A percentile compares a stretch with the other conserved stretches of the same genome.
These are phyloP conservation scores for Ramaria sp. DNA, from an alignment of 768 basidiomycete species.

Conservation along the genomic window DNA sequence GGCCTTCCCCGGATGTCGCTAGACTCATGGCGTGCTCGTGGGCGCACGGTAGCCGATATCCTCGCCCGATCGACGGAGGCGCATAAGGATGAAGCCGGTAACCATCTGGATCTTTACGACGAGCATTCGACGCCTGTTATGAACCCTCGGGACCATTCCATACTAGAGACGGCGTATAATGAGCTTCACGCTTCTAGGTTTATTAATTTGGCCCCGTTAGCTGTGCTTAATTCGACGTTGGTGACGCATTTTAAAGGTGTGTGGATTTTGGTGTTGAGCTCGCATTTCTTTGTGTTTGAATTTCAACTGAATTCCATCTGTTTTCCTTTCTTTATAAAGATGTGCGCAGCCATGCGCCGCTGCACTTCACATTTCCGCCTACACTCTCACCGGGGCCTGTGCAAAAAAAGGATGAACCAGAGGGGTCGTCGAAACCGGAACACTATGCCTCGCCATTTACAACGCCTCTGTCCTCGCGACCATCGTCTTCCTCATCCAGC, in stretches of 20 bases:
- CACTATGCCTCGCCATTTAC: background rate
- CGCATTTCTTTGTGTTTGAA: background rate
- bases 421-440: background rate
- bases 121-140: slow-evolving; percentile 18
- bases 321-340: slow-evolving; percentile 26
- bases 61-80: background rate
- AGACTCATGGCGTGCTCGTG: background rate
- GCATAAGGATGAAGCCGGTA: background rate
- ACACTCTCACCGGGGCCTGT: slow-evolving; percentile 17
- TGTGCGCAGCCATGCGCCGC: slow-evolving; percentile 54
- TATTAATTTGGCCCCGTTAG: slow-evolving; percentile 56
- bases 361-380: slow-evolving; percentile 50
- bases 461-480: background rate
- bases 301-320: background rate
- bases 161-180: slow-evolving; percentile 53
- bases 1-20: background rate
- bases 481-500: background rate
- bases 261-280: slow-evolving; percentile 11
- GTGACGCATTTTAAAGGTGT: slow-evolving; percentile 53
- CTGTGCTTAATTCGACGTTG: slow-evolving; percentile 46
- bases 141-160: slow-evolving; percentile 58
- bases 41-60: background rate
- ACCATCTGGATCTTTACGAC: background rate
- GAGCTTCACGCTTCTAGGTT: slow-evolving; percentile 61
- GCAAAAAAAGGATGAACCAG: background rate